A percentile compares a stretch with the other conserved stretches of the same genome.
phyloP scores from a whole-genome alignment of 345 rosid genomes.

The Gossypium turneri region DNA sequence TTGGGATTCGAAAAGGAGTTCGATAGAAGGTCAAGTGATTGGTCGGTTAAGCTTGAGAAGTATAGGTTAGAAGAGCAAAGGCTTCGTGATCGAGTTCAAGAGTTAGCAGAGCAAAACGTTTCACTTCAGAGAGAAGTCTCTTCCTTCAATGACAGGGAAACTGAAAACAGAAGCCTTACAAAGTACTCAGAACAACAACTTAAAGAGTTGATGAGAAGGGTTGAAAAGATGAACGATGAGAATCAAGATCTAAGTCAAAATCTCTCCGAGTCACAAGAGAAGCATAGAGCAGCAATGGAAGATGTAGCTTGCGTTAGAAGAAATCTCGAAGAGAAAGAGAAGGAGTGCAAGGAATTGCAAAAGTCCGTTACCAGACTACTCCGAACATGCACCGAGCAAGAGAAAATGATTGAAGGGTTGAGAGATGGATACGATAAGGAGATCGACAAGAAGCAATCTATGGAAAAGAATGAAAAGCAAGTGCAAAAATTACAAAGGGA shows the following conservation, averaged over 20 bases:
- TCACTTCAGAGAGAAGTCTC: conserved; percentile 85
- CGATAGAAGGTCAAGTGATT: conserved; percentile 81
- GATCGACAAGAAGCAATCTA: conserved; percentile 37
- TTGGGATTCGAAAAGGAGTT: conserved; percentile 82
- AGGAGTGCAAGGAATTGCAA: conserved; percentile 84
- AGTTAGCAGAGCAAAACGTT: conserved; percentile 94
- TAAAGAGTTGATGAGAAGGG: conserved; percentile 44
- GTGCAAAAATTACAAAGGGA: conserved; percentile 61
- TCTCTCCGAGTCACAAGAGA: conserved; percentile 55
- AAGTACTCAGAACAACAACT: conserved; percentile 56
- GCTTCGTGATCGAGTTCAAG: conserved; percentile 85
- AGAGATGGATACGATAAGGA: conserved; percentile 46
- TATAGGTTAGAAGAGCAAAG: conserved; percentile 79
- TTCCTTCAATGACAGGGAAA: conserved; percentile 59
- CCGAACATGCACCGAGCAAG: conserved; percentile 80
- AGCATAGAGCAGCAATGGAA: conserved; percentile 43
- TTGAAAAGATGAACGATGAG: conserved; percentile 48
- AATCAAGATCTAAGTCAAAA: conserved; percentile 46
- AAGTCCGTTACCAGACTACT: conserved; percentile 60
- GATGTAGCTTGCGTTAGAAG: conserved; percentile 51
- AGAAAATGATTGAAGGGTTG: conserved; percentile 73
- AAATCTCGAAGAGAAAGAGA: conserved; percentile 76
- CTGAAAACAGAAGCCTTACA: conserved; percentile 56
- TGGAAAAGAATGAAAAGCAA: conserved; percentile 42
- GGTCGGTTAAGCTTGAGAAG: conserved; percentile 80